phyloP scores from a whole-genome alignment of 805 yeast species.

The Hanseniaspora clermontiae region DNA sequence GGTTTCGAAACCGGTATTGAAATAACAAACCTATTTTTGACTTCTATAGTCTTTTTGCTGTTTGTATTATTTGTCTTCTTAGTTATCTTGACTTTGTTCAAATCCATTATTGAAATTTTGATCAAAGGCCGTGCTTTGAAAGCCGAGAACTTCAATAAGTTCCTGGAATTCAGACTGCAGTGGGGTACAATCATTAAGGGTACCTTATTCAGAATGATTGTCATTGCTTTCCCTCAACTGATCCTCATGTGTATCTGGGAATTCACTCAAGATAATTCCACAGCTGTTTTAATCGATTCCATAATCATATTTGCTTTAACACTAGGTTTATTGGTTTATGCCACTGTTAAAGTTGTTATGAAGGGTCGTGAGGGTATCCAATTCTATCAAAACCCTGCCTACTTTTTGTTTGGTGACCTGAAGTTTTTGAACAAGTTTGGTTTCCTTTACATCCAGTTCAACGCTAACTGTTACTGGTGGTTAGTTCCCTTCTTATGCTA shows the following conservation, averaged over 20 bases:
- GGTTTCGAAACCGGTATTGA: slow-evolving; percentile 76
- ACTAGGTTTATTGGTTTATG: slow-evolving; percentile 51
- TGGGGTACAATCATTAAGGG: slow-evolving; percentile 86
- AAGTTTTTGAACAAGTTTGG: slow-evolving; percentile 77
- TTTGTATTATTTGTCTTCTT: slow-evolving; percentile 57
- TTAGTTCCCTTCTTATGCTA: slow-evolving; percentile 52
- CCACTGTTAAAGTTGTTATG: slow-evolving; percentile 58
- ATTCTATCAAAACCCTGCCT: slow-evolving; percentile 83
- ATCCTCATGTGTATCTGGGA: slow-evolving; percentile 80
- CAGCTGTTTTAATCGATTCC: slow-evolving; percentile 72
- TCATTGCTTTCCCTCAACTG: slow-evolving; percentile 80
- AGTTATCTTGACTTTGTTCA: slow-evolving; percentile 47
- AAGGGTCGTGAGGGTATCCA: slow-evolving; percentile 60
- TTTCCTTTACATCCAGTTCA: slow-evolving; percentile 78
- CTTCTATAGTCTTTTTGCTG: slow-evolving; percentile 72
- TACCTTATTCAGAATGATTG: slow-evolving; percentile 65
- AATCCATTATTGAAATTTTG: slow-evolving; percentile 52
- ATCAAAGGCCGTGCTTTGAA: slow-evolving; percentile 47
- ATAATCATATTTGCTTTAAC: slow-evolving; percentile 50
- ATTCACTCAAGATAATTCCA: slow-evolving; percentile 68
- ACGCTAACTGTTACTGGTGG: slow-evolving; percentile 81
- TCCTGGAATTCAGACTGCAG: slow-evolving; percentile 62
- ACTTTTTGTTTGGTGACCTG: slow-evolving; percentile 73
- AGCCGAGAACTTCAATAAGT: slow-evolving; percentile 40
- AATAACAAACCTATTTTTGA: slow-evolving; percentile 71